Evolutionary conservation across 305 asterid genomes (phyloP).

Genomic region (Andrographis paniculata): DNA sequence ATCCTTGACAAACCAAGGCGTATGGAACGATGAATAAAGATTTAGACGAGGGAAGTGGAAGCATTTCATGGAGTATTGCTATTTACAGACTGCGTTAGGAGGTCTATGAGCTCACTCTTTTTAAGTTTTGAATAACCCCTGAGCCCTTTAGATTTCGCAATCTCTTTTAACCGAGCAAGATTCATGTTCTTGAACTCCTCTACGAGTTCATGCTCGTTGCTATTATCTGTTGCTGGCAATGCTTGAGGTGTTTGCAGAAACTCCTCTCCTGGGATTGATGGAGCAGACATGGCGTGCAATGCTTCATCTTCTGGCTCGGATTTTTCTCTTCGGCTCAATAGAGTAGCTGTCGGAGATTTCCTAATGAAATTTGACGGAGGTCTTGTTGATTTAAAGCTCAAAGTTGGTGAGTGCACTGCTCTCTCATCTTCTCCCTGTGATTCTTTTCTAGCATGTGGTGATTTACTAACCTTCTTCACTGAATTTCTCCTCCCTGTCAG

Average conservation of each 20-base stretch:
- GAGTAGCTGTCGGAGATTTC: constrained; percentile 41
- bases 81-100: constrained; percentile 25
- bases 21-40: not conserved
- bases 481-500: constrained; percentile 34
- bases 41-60: not conserved
- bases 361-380: constrained; percentile 44
- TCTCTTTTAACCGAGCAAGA: constrained; percentile 48
- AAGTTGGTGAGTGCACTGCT: constrained; percentile 17
- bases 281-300: constrained; percentile 3
- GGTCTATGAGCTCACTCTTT: constrained; percentile 55
- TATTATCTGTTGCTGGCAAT: constrained; percentile 9
- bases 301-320: constrained; percentile 2
- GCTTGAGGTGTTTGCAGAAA: constrained; percentile 14
- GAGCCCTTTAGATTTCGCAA: constrained; percentile 61
- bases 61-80: constrained; percentile 9
- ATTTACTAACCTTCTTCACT: constrained; percentile 23
- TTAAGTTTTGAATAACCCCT: constrained; percentile 66
- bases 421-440: constrained; percentile 25
- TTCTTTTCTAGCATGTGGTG: constrained; percentile 14
- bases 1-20: not conserved
- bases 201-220: constrained; percentile 10
- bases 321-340: constrained; percentile 19
- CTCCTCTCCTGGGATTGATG: constrained; percentile 19
- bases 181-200: constrained; percentile 50
- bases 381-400: constrained; percentile 25